These are phyloP conservation scores for Acanthamoeba sp. DNA, from an alignment of 208 protist species.

Conservation along the genomic window DNA sequence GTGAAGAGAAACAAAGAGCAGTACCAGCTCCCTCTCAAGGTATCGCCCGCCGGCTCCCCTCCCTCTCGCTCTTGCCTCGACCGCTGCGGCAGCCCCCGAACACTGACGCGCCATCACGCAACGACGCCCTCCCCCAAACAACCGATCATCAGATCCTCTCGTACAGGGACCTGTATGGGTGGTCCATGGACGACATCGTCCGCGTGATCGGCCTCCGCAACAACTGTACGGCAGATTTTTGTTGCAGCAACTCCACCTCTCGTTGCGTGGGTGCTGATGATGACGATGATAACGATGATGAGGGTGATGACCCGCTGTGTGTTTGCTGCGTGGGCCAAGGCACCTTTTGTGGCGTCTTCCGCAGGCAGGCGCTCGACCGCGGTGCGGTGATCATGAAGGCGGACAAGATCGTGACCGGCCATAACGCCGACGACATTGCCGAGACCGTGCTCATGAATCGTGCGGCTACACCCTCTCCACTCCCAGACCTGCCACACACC, in stretches of 20 bases:
- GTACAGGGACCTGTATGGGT: constrained; percentile 97
- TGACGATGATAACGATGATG: too few species aligned
- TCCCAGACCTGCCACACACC: too few species aligned
- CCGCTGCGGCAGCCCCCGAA: too few species aligned
- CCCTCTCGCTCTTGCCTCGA: constrained; percentile 91
- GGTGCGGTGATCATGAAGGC: constrained; percentile 92
- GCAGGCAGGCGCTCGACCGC: constrained; percentile 96
- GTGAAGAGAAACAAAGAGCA: constrained; percentile 95
- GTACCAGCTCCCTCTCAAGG: constrained; percentile 95
- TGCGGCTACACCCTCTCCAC: constrained; percentile 31
- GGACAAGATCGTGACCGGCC: constrained; percentile 97
- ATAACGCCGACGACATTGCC: constrained; percentile 99
- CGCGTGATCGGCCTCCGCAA: constrained; percentile 93
- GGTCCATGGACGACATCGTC: constrained; percentile 99
- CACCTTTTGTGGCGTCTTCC: constrained; percentile 98
- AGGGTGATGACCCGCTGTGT: not conserved
- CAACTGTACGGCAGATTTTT: constrained; percentile 98
- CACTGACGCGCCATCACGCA: too few species aligned
- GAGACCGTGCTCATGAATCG: constrained; percentile 98
- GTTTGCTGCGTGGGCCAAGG: constrained; percentile 38
- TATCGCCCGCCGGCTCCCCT: not conserved
- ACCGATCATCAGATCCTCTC: constrained; percentile 95
- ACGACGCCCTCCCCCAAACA: too few species aligned
- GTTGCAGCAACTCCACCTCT: too few species aligned
- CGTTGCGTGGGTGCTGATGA: too few species aligned